Conservation (phyloP, 2,329 filamentous ascomycete genomes). For the Trichoderma asperellum region DNA sequence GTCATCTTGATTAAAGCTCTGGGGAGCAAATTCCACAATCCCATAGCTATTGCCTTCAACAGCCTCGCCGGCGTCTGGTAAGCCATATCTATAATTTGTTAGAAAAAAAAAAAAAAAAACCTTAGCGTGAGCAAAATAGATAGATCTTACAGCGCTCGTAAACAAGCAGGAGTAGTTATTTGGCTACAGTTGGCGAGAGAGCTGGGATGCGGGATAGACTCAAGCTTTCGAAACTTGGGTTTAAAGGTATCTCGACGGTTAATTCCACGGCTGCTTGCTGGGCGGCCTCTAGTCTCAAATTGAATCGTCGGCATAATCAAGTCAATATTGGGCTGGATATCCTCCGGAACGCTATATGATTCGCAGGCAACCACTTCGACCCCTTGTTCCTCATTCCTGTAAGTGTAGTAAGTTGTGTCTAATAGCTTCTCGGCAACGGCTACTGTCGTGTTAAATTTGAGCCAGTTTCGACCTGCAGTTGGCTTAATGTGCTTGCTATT, state of each 20-base stretch:
- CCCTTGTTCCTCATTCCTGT: constrained; percentile 39
- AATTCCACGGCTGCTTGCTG: background rate
- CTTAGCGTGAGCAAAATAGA: too few species aligned
- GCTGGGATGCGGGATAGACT: background rate
- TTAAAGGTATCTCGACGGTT: background rate
- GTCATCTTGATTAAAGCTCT: constrained; percentile 46
- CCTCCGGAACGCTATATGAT: constrained; percentile 43
- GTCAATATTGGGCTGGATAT: constrained; percentile 44
- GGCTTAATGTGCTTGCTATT: constrained; percentile 12
- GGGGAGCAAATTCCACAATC: constrained; percentile 42
- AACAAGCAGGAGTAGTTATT: constrained; percentile 12
- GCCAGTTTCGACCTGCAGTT: constrained; percentile 49
- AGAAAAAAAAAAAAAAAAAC: background rate
- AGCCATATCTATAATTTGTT: background rate
- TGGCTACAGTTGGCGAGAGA: constrained; percentile 1
- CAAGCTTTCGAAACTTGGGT: constrained; percentile 5
- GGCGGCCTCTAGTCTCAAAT: constrained; percentile 35
- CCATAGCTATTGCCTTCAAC: constrained; percentile 19
- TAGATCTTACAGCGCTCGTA: background rate
- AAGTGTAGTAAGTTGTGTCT: constrained; percentile 49
- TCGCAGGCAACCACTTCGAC: constrained; percentile 45
- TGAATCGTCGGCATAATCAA: constrained; percentile 47
- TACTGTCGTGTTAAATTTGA: constrained; percentile 56
- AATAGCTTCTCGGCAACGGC: constrained; percentile 56
- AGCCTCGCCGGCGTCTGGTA: constrained; percentile 1